These are phyloP conservation scores for Xylaria sp. DNA, from an alignment of 2,329 filamentous ascomycete genomes.

Conservation along the genomic window DNA sequence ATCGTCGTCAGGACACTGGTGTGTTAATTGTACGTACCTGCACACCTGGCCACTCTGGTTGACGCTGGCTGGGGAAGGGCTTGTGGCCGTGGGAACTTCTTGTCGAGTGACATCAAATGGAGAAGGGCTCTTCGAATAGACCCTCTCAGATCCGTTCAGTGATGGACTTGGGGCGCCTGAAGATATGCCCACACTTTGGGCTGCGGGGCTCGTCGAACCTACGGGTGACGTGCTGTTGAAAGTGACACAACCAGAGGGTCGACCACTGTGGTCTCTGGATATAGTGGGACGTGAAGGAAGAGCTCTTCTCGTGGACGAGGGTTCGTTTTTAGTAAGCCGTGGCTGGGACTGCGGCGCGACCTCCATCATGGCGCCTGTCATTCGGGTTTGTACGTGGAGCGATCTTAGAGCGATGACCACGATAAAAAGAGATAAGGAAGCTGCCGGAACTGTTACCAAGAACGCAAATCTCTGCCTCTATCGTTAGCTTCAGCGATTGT, in stretches of 20 bases:
- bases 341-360: constrained; percentile 38
- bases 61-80: constrained; percentile 34
- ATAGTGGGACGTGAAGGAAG: constrained; percentile 48
- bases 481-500: constrained; percentile 15
- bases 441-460: constrained; percentile 1
- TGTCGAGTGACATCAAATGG: constrained; percentile 45
- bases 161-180: constrained; percentile 48
- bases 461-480: constrained; percentile 13
- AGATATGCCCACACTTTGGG: constrained; percentile 44
- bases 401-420: neutral
- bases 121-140: constrained; percentile 49
- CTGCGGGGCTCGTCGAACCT: constrained; percentile 45
- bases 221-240: constrained; percentile 40
- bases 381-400: constrained; percentile 21
- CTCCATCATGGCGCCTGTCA: constrained; percentile 45
- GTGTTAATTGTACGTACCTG: constrained; percentile 46
- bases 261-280: constrained; percentile 44
- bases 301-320: constrained; percentile 45
- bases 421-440: constrained; percentile 1
- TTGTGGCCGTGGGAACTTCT: constrained; percentile 37
- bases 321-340: constrained; percentile 42
- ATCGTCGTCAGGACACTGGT: neutral
- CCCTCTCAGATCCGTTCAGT: constrained; percentile 47
- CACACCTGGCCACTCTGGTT: constrained; percentile 50
- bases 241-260: constrained; percentile 41